phyloP scores from a whole-genome alignment of 257 asterid species.

The Solanum corneliomulleri region DNA sequence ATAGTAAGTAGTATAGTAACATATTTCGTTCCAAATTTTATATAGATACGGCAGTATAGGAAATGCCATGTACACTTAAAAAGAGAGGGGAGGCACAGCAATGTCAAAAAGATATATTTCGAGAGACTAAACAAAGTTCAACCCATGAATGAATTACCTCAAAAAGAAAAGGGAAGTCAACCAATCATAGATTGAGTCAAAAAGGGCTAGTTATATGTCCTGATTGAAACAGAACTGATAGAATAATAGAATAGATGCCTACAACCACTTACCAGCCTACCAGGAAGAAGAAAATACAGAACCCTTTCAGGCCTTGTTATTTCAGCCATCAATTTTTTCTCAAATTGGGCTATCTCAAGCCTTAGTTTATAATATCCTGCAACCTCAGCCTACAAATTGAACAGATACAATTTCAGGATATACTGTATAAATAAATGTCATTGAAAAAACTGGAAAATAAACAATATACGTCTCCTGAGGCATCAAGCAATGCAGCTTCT shows the following conservation, averaged over 20 bases:
- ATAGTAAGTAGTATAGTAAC: neutral
- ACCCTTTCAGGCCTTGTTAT: constrained; percentile 79
- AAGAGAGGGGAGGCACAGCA: neutral
- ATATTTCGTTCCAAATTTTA: neutral
- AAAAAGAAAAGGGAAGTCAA: neutral
- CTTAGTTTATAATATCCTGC: constrained; percentile 72
- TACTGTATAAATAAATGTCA: neutral
- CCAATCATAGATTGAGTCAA: neutral
- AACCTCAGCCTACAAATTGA: constrained; percentile 57
- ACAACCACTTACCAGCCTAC: constrained; percentile 71
- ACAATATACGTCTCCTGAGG: constrained; percentile 69
- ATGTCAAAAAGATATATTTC: neutral
- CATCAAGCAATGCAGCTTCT: constrained; percentile 85
- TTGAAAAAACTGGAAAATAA: neutral
- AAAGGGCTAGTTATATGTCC: neutral
- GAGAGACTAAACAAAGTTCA: neutral
- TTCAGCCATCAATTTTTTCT: constrained; percentile 85
- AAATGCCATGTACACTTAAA: neutral
- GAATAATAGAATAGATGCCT: neutral
- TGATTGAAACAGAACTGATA: neutral
- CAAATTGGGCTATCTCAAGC: constrained; percentile 69
- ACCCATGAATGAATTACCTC: neutral
- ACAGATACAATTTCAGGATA: constrained; percentile 4
- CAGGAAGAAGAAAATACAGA: constrained; percentile 77
- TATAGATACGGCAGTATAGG: neutral